Evolutionary conservation across 2,329 filamentous ascomycete genomes (phyloP).

Genomic region (Pseudogymnoascus sp.): DNA sequence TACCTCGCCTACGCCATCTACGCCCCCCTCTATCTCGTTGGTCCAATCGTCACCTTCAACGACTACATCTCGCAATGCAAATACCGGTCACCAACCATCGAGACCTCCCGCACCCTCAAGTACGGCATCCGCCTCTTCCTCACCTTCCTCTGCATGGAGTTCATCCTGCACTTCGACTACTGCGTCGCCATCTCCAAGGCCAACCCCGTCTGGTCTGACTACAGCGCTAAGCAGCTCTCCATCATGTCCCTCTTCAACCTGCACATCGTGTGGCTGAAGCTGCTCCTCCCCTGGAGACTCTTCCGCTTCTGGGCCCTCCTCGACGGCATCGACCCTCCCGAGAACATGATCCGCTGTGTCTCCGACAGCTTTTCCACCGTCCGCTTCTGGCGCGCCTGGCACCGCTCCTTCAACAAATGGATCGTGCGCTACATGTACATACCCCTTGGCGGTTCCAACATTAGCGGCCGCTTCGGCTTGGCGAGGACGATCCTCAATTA

Average conservation of each 20-base stretch:
- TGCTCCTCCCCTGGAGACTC: conserved; percentile 94
- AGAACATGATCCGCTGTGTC: conserved; percentile 97
- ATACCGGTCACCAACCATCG: conserved; percentile 64
- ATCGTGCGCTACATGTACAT: conserved; percentile 89
- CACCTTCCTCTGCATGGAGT: conserved; percentile 78
- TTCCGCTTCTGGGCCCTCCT: conserved; percentile 93
- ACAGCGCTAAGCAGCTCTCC: conserved; percentile 78
- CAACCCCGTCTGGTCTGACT: conserved; percentile 69
- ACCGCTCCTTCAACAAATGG: conserved; percentile 92
- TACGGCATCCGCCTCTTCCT: conserved; percentile 80
- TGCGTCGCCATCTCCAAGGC: conserved; percentile 85
- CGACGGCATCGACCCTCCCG: conserved; percentile 87
- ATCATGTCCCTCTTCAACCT: conserved; percentile 94
- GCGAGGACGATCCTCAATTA: conserved; percentile 65
- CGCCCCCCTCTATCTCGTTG: conserved; percentile 83
- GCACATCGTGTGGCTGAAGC: conserved; percentile 95
- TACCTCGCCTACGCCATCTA: conserved; percentile 88
- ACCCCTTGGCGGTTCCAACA: conserved; percentile 68
- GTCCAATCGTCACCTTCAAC: conserved; percentile 94
- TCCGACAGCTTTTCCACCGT: conserved; percentile 88
- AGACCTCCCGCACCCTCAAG: conserved; percentile 59
- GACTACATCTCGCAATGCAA: conserved; percentile 87
- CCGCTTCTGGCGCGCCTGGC: conserved; percentile 94
- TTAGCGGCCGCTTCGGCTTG: conserved; percentile 36
- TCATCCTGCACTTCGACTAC: conserved; percentile 87